Evolutionary conservation across 179 eudicot genomes (phyloP), one percentile per base, ranked within the genome.

Genomic region (Sideroxylon spinosum): DNA sequence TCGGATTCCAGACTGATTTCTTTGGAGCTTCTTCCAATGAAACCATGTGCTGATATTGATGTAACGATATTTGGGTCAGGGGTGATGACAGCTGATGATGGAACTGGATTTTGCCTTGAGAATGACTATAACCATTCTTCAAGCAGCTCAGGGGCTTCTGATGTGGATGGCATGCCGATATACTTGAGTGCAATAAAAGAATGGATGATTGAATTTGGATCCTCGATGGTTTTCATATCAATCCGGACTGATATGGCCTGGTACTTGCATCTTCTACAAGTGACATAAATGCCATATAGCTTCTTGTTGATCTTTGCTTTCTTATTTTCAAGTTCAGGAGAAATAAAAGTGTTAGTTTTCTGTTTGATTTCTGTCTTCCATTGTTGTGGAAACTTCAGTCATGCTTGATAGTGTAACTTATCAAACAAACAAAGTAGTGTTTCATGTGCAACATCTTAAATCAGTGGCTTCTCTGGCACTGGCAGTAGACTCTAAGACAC

Each of bases 221-320:
- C 94, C 79, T 86, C 93, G 23, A 90, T 91, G 94, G 86, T 90
- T 76, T 90, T 90, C 66, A 89, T 93, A 77, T 93, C 98, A 56
- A 85, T 93, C 65, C 85, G 98, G 80, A 93, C 97, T 14, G 98
- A 93, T 81, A 78, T 91, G 89, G 95, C 95, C 83, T 91, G 95
- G 95, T 91, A 88, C 9, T 76, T 64, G 9, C 56, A 20, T 61
- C 25, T 61, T n/a, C 26, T 10, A 61, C 9, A n/a, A 61, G 9
- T 22, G 20, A 22, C 9, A n/a, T n/a, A 56, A 14, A 4, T 61
- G 8, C 12, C 14, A 13, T n/a, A 61, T 61, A 7, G 20, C 10
- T 61, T 61, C 26, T 61, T 61, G 20, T n/a, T 61, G 28, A 9
- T 22, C 44, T 37, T 37, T 37, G 44, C 44, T 37, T 61, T 61